Base-by-base conservation (phyloP, 2,329 filamentous ascomycete species). In the Trichoderma brevicompactum region DNA sequence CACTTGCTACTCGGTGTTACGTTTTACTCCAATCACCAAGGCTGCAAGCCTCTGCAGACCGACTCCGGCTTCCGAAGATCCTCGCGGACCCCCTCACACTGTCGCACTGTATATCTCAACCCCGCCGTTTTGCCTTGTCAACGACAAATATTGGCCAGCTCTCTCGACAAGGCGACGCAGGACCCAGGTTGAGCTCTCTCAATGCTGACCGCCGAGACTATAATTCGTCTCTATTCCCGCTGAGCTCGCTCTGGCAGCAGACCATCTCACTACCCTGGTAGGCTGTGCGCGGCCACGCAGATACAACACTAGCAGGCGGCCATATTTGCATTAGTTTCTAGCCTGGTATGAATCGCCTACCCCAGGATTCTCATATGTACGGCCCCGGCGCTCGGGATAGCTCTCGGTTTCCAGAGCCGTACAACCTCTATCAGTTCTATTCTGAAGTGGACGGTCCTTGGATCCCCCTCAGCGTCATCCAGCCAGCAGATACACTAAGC, bases 381-480 rank as follows among this genome's bases (percentile, higher is more conserved):
- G 52, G 41, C 32, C 23, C 38, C 19, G 23, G 2, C 15, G 5
- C 48, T 43, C 54, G 59, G 15, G 54, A 66, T 15, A 68, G 61
- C 59, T 17, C n/a, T 46, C 52, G 17, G 17, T 10, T 54, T 15
- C 19, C 43, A 8, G 19, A 61, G 68, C 72, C 63, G 23, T 78
- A 53, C 65, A 67, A 49, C 70, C 19, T 65, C n/a, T 65, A 75
- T 63, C 82, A 79, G 75, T 81, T 79, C 66, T 65, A 69, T 7
- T 71, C 65, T 19, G 8, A 4, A 9, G 75, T 77, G 68, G 76
- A 81, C 69, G 79, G 73, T 7, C 82, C 82, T 58, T 84, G 81
- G 81, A 72, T 75, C 19, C 78, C 78, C n/a, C 5, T 7, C 8
- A 17, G 38, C 23, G 40, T 36, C 40, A 56, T 56, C 3, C 50